Evolutionary conservation across 768 basidiomycete species (phyloP).

Genomic region (Tremella yokohamensis): DNA sequence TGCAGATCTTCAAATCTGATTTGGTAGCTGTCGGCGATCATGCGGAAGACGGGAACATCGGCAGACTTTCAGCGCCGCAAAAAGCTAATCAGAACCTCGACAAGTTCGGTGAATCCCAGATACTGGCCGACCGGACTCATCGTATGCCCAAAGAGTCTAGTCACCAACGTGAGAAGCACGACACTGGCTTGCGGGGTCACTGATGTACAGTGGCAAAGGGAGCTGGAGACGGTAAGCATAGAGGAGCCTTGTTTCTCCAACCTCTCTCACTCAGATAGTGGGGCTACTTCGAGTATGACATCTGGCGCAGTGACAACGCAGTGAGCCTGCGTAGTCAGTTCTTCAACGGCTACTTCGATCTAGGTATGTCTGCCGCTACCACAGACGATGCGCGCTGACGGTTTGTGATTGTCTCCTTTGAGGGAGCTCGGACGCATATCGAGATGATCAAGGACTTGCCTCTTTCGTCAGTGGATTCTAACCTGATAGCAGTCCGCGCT

Average conservation of each 20-base stretch:
- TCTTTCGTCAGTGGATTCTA: slow-evolving; percentile 61
- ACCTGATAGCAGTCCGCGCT: slow-evolving; percentile 4
- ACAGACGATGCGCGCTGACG: background rate
- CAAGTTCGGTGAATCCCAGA: slow-evolving; percentile 17
- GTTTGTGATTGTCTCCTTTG: slow-evolving; percentile 76
- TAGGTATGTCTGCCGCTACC: slow-evolving; percentile 59
- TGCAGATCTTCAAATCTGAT: slow-evolving; percentile 54
- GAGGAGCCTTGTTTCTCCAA: background rate
- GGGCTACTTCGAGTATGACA: slow-evolving; percentile 86
- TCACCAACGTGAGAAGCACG: slow-evolving; percentile 57
- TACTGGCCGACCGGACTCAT: slow-evolving; percentile 58
- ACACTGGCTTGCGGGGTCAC: too few relatives aligned
- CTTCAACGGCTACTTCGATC: slow-evolving; percentile 74
- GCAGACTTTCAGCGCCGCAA: slow-evolving; percentile 67
- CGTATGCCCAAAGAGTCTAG: slow-evolving; percentile 77
- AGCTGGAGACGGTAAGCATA: slow-evolving; percentile 68
- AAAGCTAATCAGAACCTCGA: slow-evolving; percentile 60
- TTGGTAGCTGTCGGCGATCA: slow-evolving; percentile 80
- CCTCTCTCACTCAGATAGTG: slow-evolving; percentile 58
- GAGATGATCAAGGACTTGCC: slow-evolving; percentile 62
- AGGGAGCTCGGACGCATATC: slow-evolving; percentile 69
- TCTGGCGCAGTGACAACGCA: slow-evolving; percentile 62
- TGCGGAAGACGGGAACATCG: slow-evolving; percentile 69
- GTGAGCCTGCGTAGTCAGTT: slow-evolving; percentile 66
- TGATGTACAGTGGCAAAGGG: slow-evolving; percentile 66